These are phyloP conservation scores for Colletotrichum tabaci DNA, from an alignment of 2,329 filamentous ascomycete genomes.

Conservation along the genomic window DNA sequence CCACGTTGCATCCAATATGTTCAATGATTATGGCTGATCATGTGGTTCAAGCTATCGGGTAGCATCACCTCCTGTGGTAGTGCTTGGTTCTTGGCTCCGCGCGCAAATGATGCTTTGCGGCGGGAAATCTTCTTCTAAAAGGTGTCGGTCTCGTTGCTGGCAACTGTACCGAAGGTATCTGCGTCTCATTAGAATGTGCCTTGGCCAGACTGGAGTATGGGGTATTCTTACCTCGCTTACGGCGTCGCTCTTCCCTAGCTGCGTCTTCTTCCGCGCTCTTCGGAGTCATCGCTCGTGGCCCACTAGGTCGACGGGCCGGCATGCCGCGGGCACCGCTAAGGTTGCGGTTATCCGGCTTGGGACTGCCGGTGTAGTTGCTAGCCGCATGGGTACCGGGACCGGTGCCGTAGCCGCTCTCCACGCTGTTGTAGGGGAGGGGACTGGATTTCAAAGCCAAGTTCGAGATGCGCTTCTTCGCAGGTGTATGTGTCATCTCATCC, in stretches of 20 bases:
- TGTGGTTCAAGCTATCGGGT: slow-evolving; percentile 37
- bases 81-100: slow-evolving; percentile 20
- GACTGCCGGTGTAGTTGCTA: slow-evolving; percentile 67
- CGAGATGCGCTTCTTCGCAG: slow-evolving; percentile 64
- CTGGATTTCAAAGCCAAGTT: slow-evolving; percentile 67
- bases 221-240: slow-evolving; percentile 69
- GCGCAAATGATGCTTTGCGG: slow-evolving; percentile 15
- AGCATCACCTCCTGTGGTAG: slow-evolving; percentile 28
- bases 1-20: slow-evolving; percentile 39
- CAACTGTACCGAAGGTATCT: slow-evolving; percentile 69
- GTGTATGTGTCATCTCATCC: slow-evolving; percentile 58
- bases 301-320: slow-evolving; percentile 69
- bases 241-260: slow-evolving; percentile 63
- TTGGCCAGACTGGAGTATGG: not conserved
- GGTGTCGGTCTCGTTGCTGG: slow-evolving; percentile 68
- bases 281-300: slow-evolving; percentile 74
- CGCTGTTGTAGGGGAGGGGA: slow-evolving; percentile 70
- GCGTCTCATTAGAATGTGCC: slow-evolving; percentile 32
- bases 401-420: slow-evolving; percentile 69
- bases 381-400: slow-evolving; percentile 63
- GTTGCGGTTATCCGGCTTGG: slow-evolving; percentile 71
- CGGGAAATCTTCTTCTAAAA: slow-evolving; percentile 56
- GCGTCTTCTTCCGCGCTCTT: slow-evolving; percentile 65
- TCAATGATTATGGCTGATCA: slow-evolving; percentile 38
- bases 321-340: slow-evolving; percentile 67